Evolutionary conservation across 139 green algal species (phyloP).

Genomic region (Chlamydomonas incerta): DNA sequence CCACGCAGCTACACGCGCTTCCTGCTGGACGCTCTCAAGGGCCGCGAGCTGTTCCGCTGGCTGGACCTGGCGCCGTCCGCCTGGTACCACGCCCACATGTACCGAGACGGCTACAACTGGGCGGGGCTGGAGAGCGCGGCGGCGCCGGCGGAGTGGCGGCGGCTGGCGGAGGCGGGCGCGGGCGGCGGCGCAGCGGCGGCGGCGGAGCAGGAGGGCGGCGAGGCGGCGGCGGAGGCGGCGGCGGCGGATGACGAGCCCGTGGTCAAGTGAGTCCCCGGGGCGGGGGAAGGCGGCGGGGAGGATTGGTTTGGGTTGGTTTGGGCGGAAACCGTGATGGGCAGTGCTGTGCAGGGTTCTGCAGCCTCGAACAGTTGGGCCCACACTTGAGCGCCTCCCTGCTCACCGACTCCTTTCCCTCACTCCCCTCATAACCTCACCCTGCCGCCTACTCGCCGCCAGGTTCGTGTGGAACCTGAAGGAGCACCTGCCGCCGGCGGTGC

Average conservation of each 20-base stretch:
- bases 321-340: too few species aligned
- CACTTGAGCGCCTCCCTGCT: too few species aligned
- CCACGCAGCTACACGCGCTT: constrained; percentile 83
- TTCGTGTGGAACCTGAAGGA: constrained; percentile 75
- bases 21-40: constrained; percentile 80
- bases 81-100: constrained; percentile 90
- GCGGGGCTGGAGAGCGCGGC: constrained; percentile 65
- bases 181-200: background rate
- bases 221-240: constrained; percentile 9
- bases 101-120: constrained; percentile 87
- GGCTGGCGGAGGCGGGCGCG: background rate
- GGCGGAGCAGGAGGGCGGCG: background rate
- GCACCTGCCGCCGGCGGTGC: constrained; percentile 78
- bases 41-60: constrained; percentile 82
- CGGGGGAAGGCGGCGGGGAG: too few species aligned
- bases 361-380: too few species aligned
- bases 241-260: constrained; percentile 27
- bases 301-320: too few species aligned
- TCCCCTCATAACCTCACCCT: too few species aligned
- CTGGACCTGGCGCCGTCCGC: constrained; percentile 75
- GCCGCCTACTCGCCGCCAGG: constrained; percentile 4
- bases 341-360: too few species aligned
- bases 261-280: constrained; percentile 19
- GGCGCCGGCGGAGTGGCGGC: constrained; percentile 45
- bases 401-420: too few species aligned